phyloP scores from a whole-genome alignment of 148 eudicot genomes.

The Rhododendron simsii region DNA sequence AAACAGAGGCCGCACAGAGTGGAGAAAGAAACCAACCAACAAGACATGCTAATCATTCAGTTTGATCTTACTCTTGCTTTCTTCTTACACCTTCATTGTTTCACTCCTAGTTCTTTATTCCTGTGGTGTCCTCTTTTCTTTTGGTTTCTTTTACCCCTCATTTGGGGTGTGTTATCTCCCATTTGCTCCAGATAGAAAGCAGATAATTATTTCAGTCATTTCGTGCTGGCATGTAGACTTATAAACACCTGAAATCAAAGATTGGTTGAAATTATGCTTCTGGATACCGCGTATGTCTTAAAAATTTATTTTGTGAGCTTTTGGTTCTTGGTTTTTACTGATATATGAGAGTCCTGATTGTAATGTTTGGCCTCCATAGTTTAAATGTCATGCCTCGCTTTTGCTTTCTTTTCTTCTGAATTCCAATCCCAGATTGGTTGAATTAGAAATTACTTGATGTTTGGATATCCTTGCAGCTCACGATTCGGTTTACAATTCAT shows the following conservation, averaged over 20 bases:
- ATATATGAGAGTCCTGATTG: neutral
- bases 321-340: neutral
- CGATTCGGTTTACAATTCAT: too few species aligned
- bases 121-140: neutral
- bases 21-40: conserved; percentile 71
- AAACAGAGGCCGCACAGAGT: conserved; percentile 75
- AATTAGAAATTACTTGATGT: too few species aligned
- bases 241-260: neutral
- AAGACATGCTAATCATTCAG: conserved; percentile 22
- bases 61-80: neutral
- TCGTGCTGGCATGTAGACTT: too few species aligned
- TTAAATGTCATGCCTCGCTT: too few species aligned
- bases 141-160: too few species aligned
- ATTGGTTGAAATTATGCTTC: neutral
- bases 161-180: too few species aligned
- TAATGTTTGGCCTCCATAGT: too few species aligned
- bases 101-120: too few species aligned
- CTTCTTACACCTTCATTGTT: neutral
- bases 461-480: too few species aligned
- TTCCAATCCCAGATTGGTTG: too few species aligned
- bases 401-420: too few species aligned
- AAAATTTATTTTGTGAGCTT: neutral
- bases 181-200: neutral
- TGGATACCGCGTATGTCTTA: neutral
- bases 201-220: too few species aligned